A percentile compares a stretch with the other conserved stretches of the same genome.
These are phyloP conservation scores for Aspergillus bombycis DNA, from an alignment of 2,329 filamentous ascomycete genomes.

Conservation along the genomic window DNA sequence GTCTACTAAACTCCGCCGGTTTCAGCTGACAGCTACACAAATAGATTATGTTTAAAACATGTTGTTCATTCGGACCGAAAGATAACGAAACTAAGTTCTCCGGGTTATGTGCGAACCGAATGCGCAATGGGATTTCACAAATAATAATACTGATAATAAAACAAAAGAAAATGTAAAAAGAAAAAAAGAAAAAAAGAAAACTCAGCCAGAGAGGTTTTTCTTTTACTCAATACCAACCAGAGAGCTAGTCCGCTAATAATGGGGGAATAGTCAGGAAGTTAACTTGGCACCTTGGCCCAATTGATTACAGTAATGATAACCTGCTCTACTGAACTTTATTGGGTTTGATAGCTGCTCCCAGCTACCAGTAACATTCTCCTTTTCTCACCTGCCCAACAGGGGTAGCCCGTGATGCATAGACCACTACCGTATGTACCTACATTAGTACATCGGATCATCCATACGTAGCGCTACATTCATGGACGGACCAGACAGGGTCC, in stretches of 20 bases:
- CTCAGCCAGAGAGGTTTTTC: neutral
- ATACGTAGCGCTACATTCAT: neutral
- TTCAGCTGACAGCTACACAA: neutral
- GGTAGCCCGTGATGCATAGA: neutral
- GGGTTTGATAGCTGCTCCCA: neutral
- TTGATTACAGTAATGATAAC: neutral
- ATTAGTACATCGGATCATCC: neutral
- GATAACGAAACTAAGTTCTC: neutral
- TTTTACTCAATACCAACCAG: neutral
- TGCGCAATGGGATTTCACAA: neutral
- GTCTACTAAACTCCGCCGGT: neutral
- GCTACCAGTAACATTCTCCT: neutral
- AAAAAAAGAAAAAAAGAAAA: neutral
- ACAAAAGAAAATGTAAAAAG: too few relatives aligned
- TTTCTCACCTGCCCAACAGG: neutral
- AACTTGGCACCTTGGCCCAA: neutral
- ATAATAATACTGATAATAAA: neutral
- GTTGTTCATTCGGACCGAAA: neutral
- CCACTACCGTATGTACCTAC: neutral
- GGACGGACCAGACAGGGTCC: neutral
- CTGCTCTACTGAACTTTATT: neutral
- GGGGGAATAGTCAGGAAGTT: neutral
- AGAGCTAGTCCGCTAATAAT: neutral
- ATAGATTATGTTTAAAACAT: conserved; percentile 1
- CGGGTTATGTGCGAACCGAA: neutral